Base-by-base conservation (phyloP, 1,284 basidiomycete species). In the Puccinia horiana region DNA sequence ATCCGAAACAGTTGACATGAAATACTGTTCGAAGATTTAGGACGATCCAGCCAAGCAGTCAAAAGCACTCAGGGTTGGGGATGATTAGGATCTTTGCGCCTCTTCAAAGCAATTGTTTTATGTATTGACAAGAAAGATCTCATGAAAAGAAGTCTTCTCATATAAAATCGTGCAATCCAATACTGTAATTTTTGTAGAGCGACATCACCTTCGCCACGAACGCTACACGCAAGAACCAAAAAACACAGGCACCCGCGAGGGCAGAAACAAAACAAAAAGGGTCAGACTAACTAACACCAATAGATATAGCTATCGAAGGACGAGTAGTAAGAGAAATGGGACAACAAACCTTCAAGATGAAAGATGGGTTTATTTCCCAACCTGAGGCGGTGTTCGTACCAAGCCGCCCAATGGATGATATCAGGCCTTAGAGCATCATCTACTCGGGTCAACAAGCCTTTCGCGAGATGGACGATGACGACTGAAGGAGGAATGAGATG, bases 401-500 rank as follows among this genome's bases (percentile, higher is more conserved):
- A 92, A 16, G 97, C 95, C 2, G 96, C 95, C 94, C 95, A 97
- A 86, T 96, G 94, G 89, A 96, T 93, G 84, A 97, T 91, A 85
- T 96, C 94, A 0, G 92, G 91, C 87, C 95, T 96, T 83, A 98
- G 87, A 76, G 90, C 90, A 86, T 96, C 95, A 87, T 97, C 95
- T 47, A 97, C 94, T 83, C 91, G 91, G 67, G 93, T 92, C 23
- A 96, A 92, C 18, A 99, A 90, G 18, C 92, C 90, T 81, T 95
- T 94, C 14, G 95, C 92, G 61, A 97, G 91, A 0, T 94, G 97
- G 94, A 44, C 95, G 69, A 98, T 87, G 69, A 98, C 91, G 61
- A 96, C 88, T 0, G 93, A 93, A 1, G 97, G 93, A n/a, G 97
- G 97, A 87, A 99, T 98, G 87, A 96, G 98, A 86, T 99, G 97